Base-by-base conservation (phyloP, 2,329 filamentous ascomycete genomes). In the Fusarium sp. region DNA sequence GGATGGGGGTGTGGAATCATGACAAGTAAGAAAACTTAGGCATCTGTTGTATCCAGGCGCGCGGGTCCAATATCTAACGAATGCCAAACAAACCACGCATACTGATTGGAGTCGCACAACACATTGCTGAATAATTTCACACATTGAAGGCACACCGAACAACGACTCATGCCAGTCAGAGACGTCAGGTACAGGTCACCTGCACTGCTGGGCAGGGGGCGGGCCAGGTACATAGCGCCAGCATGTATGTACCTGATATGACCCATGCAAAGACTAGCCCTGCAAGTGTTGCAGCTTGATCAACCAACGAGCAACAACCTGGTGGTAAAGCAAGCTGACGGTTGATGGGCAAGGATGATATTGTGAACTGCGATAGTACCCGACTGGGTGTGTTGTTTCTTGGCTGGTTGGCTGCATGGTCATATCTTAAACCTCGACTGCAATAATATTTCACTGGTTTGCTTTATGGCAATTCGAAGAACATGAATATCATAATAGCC, bases 181-280 rank as follows among this genome's bases (percentile, higher is more conserved):
- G 66, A 77, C 75, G 76, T 74, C 77, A 78, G 76, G 76, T 75
- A 78, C 76, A 78, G 74, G 76, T 77, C 76, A 78, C 75, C 76
- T 77, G 75, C 76, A 63, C 75, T 71, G 58, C 45, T 75, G 73
- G 72, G 75, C 73, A 75, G 67, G 71, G 67, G 71, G 70, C 73
- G 66, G 74, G 75, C 71, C 75, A 77, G 76, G 75, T 76, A 76
- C 75, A 76, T 72, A 74, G 74, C 73, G 71, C 67, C 63, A 66
- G 62, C 45, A 66, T 60, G 71, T 74, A 66, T 60, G 71, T 74
- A 68, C 72, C 70, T 71, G 71, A 74, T 65, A 56, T 65, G 70
- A 72, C 63, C 67, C 70, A 74, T 74, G 64, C 60, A 52, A 56
- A 51, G 64, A 46, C 53, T 64, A 57, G 37, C 70, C 70, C 68